Base-by-base conservation (phyloP, 2,329 filamentous ascomycete genomes). In the Aspergillus transmontanensis region DNA sequence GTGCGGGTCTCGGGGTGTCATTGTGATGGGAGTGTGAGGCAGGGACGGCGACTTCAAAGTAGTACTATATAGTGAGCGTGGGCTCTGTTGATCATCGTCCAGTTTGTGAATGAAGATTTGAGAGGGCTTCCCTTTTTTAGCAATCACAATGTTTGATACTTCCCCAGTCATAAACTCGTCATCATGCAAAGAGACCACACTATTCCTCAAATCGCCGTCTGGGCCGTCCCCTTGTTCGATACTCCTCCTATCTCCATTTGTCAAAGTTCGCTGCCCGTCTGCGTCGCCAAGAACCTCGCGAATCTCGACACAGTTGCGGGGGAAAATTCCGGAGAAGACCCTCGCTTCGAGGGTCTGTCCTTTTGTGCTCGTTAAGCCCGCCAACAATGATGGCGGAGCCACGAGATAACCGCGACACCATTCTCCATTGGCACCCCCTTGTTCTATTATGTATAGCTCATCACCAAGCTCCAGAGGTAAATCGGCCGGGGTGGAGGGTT, bases 301-400 rank as follows among this genome's bases (percentile, higher is more conserved):
- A 63, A 99, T 90, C 79, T 99, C 93, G 62, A 99, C 94, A 72
- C 94, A 99, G 76, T 90, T 95, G 68, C 91, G 87, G 12, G 95
- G 95, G 75, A 99, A 99, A 73, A 99, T 96, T 71, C 95, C 95
- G n/a, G 94, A 97, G 76, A 98, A 99, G 63, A 99, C 95, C 68
- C 95, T 89, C 64, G 94, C 93, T 80, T 98, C 94, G 36, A 98
- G 88, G 0, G 94, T 96, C 78, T 97, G 93, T 55, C 95, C 94
- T 77, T 93, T 94, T 72, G 91, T 89, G 65, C 91, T 94, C 12
- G 93, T 98, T 76, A 99, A 82, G 55, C 94, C 95, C 21, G 95
- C 92, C 63, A 99, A 87, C 75, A 99, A 83, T 71, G 93, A 97
- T 23, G 95, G 95, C 58, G 95, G 94, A 67, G 95, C 93, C 69